phyloP scores from a whole-genome alignment of 805 yeast genomes.

The Yamadazyma nakazawae region DNA sequence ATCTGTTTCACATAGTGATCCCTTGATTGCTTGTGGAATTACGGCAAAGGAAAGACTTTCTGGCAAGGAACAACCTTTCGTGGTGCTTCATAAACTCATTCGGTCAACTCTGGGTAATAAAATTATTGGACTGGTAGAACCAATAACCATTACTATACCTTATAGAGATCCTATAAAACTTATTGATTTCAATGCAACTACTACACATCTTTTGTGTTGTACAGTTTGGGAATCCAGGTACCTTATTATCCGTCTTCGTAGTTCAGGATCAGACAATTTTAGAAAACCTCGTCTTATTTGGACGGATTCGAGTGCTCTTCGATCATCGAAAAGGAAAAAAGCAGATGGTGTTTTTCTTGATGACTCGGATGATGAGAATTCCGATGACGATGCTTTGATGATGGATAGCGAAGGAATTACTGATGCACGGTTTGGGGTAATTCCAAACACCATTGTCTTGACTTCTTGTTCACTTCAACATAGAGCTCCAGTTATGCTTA shows the following conservation, averaged over 20 bases:
- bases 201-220: conserved; percentile 68
- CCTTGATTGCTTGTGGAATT: conserved; percentile 72
- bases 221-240: conserved; percentile 77
- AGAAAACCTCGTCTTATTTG: conserved; percentile 39
- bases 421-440: conserved; percentile 51
- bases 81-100: conserved; percentile 51
- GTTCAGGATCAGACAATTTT: conserved; percentile 40
- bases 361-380: conserved; percentile 16
- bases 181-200: conserved; percentile 68
- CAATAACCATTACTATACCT: conserved; percentile 75
- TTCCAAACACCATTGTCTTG: conserved; percentile 35
- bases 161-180: conserved; percentile 81
- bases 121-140: conserved; percentile 39
- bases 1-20: conserved; percentile 63
- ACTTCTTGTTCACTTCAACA: conserved; percentile 36
- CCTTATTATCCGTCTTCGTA: conserved; percentile 65
- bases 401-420: conserved; percentile 90
- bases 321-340: conserved; percentile 14
- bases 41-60: conserved; percentile 72
- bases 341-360: conserved; percentile 14
- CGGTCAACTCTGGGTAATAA: conserved; percentile 8
- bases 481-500: conserved; percentile 30
- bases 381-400: conserved; percentile 28
- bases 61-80: conserved; percentile 72
- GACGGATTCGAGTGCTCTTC: conserved; percentile 25